Conservation (phyloP, 306 rosid genomes). For the Glycine soja region DNA sequence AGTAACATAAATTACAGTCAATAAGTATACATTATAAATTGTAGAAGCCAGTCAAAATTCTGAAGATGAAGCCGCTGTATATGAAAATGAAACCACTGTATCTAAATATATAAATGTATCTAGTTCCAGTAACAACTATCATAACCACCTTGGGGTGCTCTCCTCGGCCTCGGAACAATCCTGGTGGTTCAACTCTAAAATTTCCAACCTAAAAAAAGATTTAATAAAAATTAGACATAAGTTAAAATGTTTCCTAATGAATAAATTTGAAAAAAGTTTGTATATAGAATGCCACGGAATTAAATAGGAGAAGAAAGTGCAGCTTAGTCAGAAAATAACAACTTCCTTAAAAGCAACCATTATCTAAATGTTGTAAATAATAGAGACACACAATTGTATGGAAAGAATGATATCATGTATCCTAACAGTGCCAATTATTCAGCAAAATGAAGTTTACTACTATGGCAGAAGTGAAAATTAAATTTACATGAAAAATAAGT, state of each 20-base stretch:
- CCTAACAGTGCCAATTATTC: constrained; percentile 21
- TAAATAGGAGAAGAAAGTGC: constrained; percentile 24
- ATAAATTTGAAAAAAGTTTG: constrained; percentile 16
- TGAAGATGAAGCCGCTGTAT: constrained; percentile 4
- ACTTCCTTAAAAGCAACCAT: constrained; percentile 28
- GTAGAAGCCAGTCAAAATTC: constrained; percentile 25
- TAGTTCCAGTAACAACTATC: constrained; percentile 30
- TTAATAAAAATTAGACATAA: constrained; percentile 23
- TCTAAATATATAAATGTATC: constrained; percentile 15
- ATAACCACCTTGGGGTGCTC: constrained; percentile 96
- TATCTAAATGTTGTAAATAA: constrained; percentile 5
- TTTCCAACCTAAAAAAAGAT: constrained; percentile 84
- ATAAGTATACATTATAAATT: constrained; percentile 36
- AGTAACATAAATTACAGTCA: constrained; percentile 49
- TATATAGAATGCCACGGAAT: neutral
- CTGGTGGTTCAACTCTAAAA: constrained; percentile 98
- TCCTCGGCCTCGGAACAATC: constrained; percentile 98
- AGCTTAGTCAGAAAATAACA: constrained; percentile 36
- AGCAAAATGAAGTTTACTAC: constrained; percentile 23
- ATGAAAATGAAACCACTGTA: constrained; percentile 32
- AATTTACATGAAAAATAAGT: constrained; percentile 3
- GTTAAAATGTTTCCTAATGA: constrained; percentile 11
- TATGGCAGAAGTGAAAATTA: neutral
- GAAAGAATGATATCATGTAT: constrained; percentile 34
- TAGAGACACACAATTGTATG: neutral